Percentiles rank a stretch among this genome's conserved stretches.
Evolutionary conservation across 139 green algal genomes (phyloP).

Genomic region (Coelastrella sp.): DNA sequence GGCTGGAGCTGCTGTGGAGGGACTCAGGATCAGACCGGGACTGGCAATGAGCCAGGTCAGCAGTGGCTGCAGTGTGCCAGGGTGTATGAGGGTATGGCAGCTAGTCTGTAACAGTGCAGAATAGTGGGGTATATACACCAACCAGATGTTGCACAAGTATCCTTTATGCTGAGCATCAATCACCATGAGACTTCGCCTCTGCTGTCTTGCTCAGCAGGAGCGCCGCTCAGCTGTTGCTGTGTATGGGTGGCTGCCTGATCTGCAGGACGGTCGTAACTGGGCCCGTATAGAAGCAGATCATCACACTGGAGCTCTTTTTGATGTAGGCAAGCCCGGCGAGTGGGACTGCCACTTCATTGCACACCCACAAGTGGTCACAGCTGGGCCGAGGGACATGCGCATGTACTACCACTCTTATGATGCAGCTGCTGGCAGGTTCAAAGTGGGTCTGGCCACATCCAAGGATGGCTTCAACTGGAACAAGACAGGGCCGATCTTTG

Average conservation of each 20-base stretch:
- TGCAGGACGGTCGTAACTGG: slow-evolving; percentile 93
- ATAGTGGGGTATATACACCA: no score
- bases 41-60: slow-evolving; percentile 87
- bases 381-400: slow-evolving; percentile 82
- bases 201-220: no score
- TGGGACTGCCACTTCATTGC: slow-evolving; percentile 89
- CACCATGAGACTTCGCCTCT: no score
- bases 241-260: no score
- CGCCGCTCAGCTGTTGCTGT: no score
- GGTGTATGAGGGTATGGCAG: no score
- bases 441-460: slow-evolving; percentile 80
- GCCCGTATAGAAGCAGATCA: slow-evolving; percentile 95
- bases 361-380: slow-evolving; percentile 82
- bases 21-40: slow-evolving; percentile 80
- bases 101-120: no score
- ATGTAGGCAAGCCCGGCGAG: slow-evolving; percentile 82
- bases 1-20: slow-evolving; percentile 62
- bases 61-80: neutral
- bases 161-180: no score
- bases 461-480: slow-evolving; percentile 84
- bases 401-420: slow-evolving; percentile 94
- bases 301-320: slow-evolving; percentile 89
- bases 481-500: slow-evolving; percentile 67
- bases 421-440: slow-evolving; percentile 48
- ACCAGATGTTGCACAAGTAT: no score